Evolutionary conservation across 2,329 filamentous ascomycete genomes (phyloP), one percentile per base, ranked within the genome.

Genomic region (Fusarium ambrosium): DNA sequence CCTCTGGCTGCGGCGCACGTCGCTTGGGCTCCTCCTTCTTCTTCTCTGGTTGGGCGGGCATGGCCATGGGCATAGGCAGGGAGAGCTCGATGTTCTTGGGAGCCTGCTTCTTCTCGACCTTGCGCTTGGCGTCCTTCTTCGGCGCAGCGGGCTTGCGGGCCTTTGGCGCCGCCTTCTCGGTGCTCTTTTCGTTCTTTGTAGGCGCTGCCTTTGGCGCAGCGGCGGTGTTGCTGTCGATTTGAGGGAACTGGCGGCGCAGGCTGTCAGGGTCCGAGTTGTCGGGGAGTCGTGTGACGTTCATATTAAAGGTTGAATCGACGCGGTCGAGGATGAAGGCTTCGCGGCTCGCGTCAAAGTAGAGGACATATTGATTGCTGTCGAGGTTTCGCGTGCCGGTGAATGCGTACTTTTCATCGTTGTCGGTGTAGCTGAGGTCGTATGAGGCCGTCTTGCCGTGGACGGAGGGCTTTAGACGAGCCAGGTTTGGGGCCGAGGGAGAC

Each of bases 261-360:
- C 88, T 90, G 34, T 89, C 89, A 63, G 88, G 83, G 75, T 94
- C 90, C 64, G 87, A 85, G 78, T 92, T 92, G 74, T 87, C 89
- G 3, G 93, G 94, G 16, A 91, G 91, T 65, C 89, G 90, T 62
- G 90, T 91, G 64, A 98, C 85, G 82, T 98, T 98, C 92, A 98
- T 95, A 79, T 94, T 92, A 83, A 97, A 93, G 43, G 92, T 92
- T n/a, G 92, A 93, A 80, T 94, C 91, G 64, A 98, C 86, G 62
- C 91, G 91, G 84, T 98, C 95, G 64, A 98, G 88, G 32, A 97
- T 91, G 75, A 97, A 97, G 66, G 89, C 92, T 79, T 96, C 91
- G 62, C 90, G 91, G 20, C 87, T 86, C 10, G 92, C 88, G 82
- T 97, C 94, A 80, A 96, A 97, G 68, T 96, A 89, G 62, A 97